Conservation (phyloP, 495 filamentous ascomycete species). For the Penicillium pancosmium region DNA sequence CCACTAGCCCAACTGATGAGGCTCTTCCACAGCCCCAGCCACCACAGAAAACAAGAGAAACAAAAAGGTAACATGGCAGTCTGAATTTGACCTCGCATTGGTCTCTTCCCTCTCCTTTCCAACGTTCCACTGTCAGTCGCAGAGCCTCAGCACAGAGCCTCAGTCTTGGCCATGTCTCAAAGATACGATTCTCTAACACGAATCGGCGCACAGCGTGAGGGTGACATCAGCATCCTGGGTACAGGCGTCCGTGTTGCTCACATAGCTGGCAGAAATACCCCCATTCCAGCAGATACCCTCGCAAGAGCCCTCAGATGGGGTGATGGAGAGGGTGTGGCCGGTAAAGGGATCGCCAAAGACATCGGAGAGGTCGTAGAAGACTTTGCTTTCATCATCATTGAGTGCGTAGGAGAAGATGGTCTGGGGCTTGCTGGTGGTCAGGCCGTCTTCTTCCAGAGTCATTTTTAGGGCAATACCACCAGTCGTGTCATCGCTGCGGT, state of each 20-base stretch:
- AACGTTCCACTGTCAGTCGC: neutral
- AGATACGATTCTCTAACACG: neutral
- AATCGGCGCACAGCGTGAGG: constrained; percentile 9
- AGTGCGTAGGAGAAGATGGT: constrained; percentile 57
- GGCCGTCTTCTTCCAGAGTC: constrained; percentile 47
- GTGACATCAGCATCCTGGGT: constrained; percentile 7
- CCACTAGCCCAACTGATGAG: neutral
- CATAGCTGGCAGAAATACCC: constrained; percentile 43
- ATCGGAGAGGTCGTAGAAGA: constrained; percentile 59
- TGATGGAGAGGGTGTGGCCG: constrained; percentile 42
- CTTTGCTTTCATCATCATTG: constrained; percentile 30
- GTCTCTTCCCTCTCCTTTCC: neutral
- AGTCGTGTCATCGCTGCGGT: constrained; percentile 47
- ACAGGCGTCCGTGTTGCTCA: constrained; percentile 3
- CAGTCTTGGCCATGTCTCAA: neutral
- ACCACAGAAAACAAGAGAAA: neutral
- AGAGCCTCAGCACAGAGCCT: neutral
- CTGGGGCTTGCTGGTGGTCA: constrained; percentile 54
- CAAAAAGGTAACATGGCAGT: neutral
- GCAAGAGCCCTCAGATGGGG: constrained; percentile 41
- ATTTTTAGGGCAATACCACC: constrained; percentile 60
- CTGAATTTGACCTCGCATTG: neutral
- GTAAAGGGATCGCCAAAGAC: constrained; percentile 58
- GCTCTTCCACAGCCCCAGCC: constrained; percentile 8
- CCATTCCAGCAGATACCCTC: constrained; percentile 50